Evolutionary conservation across 1,139 yeast species (phyloP), one percentile per base, ranked within the genome.

Genomic region (Magnusiomyces paraingens): DNA sequence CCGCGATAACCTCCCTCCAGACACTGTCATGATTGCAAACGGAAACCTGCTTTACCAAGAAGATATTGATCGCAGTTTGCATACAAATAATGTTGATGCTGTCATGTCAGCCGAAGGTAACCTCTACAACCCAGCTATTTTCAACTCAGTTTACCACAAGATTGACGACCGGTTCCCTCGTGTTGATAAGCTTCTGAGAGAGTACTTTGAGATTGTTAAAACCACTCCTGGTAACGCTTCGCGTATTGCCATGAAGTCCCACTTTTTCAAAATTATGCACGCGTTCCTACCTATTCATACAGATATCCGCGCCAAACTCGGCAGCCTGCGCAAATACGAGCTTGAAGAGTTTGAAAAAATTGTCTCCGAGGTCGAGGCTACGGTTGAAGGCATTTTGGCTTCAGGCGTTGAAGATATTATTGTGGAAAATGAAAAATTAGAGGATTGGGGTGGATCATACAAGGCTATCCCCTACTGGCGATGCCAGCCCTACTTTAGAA

Each of bases 51-150:
- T 93, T 48, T 91, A 93, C 63, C 87, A 94, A 0, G 84, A 83
- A 51, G 97, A 93, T 66, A 73, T 90, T 18, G 71, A 75, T 1
- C 75, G 94, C 58, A 87, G 97, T 68, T 66, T 80, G 35, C 76
- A 76, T 1, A 77, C 73, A 20, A 81, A 88, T 1, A 72, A 72
- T 0, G 86, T 94, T 61, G 97, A 94, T 71, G 97, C 93, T 0
- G 94, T 93, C 20, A 94, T 94, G 99, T 84, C 95, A 47, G 99
- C 99, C 0, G 99, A 94, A 68, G 96, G 96, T 0, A 90, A 90
- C 65, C 73, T 94, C 47, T 87, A 85, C 70, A 94, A 94, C 63
- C 99, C 99, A 0, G 98, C 96, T 2, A 82, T 91, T 0, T 93
- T 94, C 66, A 68, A 70, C 51, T 15, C n/a, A 8, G 47, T 51